These are phyloP conservation scores for Phytopythium mirpurense DNA, from an alignment of 352 stramenopile genomes.

Conservation along the genomic window DNA sequence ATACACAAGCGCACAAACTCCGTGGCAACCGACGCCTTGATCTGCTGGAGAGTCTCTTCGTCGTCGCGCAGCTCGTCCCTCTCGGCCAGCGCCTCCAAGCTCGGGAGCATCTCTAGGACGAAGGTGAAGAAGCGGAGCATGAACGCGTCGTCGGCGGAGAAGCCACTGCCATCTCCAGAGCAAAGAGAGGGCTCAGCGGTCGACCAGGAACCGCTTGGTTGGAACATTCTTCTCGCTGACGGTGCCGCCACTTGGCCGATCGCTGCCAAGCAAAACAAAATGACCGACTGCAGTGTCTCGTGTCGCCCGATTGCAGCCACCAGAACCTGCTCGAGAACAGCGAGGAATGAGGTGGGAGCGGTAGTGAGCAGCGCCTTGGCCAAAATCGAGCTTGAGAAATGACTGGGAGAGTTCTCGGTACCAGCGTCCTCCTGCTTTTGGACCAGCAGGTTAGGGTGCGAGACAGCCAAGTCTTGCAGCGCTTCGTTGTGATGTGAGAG, in stretches of 20 bases:
- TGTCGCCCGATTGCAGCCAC: conserved; percentile 38
- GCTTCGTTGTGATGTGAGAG: conserved; percentile 36
- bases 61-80: conserved; percentile 70
- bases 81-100: conserved; percentile 40
- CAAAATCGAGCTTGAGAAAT: conserved; percentile 36
- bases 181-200: background rate
- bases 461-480: conserved; percentile 50
- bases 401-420: background rate
- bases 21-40: conserved; percentile 37
- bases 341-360: conserved; percentile 33
- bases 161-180: background rate
- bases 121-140: conserved; percentile 59
- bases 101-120: conserved; percentile 50
- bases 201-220: background rate
- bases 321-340: conserved; percentile 60
- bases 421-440: conserved; percentile 8
- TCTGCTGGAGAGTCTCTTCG: conserved; percentile 45
- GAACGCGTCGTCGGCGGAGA: conserved; percentile 27
- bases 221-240: conserved; percentile 32
- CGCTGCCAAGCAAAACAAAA: conserved; percentile 51
- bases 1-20: conserved; percentile 52
- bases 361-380: conserved; percentile 36
- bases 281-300: conserved; percentile 42
- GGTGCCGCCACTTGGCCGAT: conserved; percentile 31
- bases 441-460: conserved; percentile 58